phyloP scores from a whole-genome alignment of 129 eudicot genomes.

The Calendula officinalis region DNA sequence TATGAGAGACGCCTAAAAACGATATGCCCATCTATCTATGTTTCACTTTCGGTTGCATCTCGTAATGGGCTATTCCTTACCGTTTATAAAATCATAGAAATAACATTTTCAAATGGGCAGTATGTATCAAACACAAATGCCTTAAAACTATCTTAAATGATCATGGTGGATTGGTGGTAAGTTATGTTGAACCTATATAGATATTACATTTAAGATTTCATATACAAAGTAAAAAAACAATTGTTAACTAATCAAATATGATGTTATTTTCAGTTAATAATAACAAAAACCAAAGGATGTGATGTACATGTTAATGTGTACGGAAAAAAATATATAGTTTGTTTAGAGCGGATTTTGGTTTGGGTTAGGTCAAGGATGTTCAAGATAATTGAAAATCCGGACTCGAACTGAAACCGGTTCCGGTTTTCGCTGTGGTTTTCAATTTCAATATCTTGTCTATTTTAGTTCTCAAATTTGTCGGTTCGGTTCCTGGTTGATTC shows the following conservation, averaged over 20 bases:
- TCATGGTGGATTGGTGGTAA: not conserved
- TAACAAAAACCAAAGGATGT: too few species aligned
- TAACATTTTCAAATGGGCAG: not conserved
- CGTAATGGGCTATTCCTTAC: conserved; percentile 14
- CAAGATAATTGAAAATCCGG: too few species aligned
- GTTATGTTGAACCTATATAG: not conserved
- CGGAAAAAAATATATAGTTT: too few species aligned
- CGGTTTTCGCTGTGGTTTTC: too few species aligned
- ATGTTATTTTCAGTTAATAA: not conserved
- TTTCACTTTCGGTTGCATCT: conserved; percentile 12
- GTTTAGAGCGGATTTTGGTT: too few species aligned
- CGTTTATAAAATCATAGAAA: not conserved
- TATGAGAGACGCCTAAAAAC: not conserved
- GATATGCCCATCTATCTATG: conserved; percentile 12
- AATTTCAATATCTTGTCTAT: too few species aligned
- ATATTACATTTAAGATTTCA: not conserved
- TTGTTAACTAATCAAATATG: not conserved
- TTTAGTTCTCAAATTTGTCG: too few species aligned
- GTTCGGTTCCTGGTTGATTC: too few species aligned
- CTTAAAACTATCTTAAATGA: not conserved
- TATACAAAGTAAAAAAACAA: not conserved
- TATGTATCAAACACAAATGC: not conserved
- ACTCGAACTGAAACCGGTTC: too few species aligned
- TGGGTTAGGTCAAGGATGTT: too few species aligned
- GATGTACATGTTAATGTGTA: too few species aligned